Conservation (phyloP, 1,284 basidiomycete species). For the Boletus subluridellus region DNA sequence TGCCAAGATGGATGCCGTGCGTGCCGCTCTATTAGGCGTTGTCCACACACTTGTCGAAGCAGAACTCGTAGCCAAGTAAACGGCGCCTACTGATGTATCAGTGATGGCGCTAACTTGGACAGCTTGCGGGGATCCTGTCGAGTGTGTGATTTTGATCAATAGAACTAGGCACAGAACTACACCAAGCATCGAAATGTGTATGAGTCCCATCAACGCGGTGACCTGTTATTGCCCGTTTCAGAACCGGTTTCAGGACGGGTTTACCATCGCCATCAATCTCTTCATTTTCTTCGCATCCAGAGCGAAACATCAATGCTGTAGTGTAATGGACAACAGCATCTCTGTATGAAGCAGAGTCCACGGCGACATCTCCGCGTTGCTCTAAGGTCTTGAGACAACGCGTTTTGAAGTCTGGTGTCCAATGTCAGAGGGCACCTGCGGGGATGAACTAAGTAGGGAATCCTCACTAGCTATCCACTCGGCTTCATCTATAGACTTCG, state of each 20-base stretch:
- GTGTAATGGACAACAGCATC: too few species aligned
- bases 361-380: too few species aligned
- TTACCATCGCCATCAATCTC: constrained; percentile 34
- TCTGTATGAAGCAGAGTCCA: too few species aligned
- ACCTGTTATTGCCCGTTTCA: constrained; percentile 20
- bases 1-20: constrained; percentile 31
- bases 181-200: constrained; percentile 12
- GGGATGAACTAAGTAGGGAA: too few species aligned
- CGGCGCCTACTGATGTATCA: constrained; percentile 5
- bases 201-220: constrained; percentile 7
- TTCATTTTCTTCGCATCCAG: constrained; percentile 23
- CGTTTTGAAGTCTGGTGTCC: too few species aligned
- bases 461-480: too few species aligned
- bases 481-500: too few species aligned
- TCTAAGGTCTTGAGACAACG: too few species aligned
- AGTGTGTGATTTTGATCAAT: not conserved
- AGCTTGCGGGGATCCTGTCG: not conserved
- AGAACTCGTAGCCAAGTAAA: constrained; percentile 23
- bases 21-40: constrained; percentile 35
- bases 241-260: constrained; percentile 21
- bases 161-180: not conserved
- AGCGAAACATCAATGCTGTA: not conserved
- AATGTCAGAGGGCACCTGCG: too few species aligned
- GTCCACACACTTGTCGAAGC: constrained; percentile 41
- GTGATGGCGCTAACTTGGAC: not conserved